Base-by-base conservation (phyloP, 306 rosid genomes). In the Cucurbita moschata region DNA sequence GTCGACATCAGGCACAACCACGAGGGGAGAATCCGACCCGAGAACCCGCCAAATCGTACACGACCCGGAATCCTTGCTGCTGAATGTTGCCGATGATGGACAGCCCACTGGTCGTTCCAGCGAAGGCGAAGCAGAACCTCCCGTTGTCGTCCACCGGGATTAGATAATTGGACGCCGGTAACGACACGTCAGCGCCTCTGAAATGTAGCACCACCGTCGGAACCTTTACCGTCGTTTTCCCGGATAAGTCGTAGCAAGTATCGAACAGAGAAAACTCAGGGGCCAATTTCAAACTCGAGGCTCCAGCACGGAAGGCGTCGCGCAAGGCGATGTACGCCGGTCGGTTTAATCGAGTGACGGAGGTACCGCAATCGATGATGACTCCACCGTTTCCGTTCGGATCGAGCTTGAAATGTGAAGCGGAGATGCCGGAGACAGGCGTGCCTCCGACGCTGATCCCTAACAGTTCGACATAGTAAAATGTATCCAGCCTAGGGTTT, bases 31-130 rank as follows among this genome's bases (percentile, higher is more conserved):
- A 94, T 77, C 99, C 99, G 87, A 94, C 88, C 86, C 95, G 95
- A 0, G 88, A 85, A 66, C 82, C 78, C 16, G 85, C 88, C 65
- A 94, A 64, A 64, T 94, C 96, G 51, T 84, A 94, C 6, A 86
- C 90, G 0, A 94, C 90, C 77, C 97, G 92, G 12, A 91, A 89
- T 8, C 99, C 99, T 81, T 94, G 97, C 79, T 94, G 99, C 88
- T 94, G 97, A 42, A 94, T 94, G 78, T 94, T 94, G 0, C 99
- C 99, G 13, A 94, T 81, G 4, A 94, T 91, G n/a, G 99, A 87
- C 79, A 94, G 77, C 6, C 99, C 95, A 52, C 92, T 79, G 81
- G 79, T 78, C 1, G 99, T 91, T 6, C 90, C 99, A 4, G 99
- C 99, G 70, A 94, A 91, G 0, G 99, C 97, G 72, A 94, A 94